phyloP scores from a whole-genome alignment of 441 rosid species.

The Sinapis alba region DNA sequence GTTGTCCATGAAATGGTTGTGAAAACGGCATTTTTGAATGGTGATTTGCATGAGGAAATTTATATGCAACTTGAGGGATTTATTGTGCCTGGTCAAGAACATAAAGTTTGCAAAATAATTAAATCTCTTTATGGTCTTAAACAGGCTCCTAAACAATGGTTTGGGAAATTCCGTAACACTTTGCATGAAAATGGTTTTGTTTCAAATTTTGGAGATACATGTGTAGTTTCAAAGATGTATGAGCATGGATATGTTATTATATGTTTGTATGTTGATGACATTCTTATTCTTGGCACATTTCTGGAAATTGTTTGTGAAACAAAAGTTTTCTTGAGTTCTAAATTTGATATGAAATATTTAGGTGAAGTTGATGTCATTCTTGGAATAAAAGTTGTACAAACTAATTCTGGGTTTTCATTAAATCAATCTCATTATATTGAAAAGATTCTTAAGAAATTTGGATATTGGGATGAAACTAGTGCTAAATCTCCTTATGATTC shows the following conservation, averaged over 20 bases:
- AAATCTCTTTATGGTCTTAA: background rate
- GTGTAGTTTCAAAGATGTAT: background rate
- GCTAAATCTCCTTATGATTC: background rate
- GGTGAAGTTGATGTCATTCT: background rate
- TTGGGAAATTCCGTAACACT: background rate
- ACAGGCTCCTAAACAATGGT: background rate
- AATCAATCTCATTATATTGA: background rate
- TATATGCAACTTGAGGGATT: background rate
- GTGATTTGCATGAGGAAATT: background rate
- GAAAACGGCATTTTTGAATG: background rate
- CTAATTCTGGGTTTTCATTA: background rate
- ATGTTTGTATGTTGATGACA: background rate
- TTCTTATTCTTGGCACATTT: background rate
- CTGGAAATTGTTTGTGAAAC: background rate
- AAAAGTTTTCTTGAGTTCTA: background rate
- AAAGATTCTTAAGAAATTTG: background rate
- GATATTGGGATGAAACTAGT: background rate
- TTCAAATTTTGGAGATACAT: background rate
- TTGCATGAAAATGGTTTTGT: background rate
- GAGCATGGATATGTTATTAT: background rate
- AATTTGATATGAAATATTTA: background rate
- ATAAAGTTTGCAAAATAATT: background rate
- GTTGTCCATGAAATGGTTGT: background rate
- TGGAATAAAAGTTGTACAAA: background rate
- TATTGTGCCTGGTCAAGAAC: background rate